A percentile compares a stretch with the other conserved stretches of the same genome.
phyloP scores from a whole-genome alignment of 208 protist species.

The Crithidia fasciculata region DNA sequence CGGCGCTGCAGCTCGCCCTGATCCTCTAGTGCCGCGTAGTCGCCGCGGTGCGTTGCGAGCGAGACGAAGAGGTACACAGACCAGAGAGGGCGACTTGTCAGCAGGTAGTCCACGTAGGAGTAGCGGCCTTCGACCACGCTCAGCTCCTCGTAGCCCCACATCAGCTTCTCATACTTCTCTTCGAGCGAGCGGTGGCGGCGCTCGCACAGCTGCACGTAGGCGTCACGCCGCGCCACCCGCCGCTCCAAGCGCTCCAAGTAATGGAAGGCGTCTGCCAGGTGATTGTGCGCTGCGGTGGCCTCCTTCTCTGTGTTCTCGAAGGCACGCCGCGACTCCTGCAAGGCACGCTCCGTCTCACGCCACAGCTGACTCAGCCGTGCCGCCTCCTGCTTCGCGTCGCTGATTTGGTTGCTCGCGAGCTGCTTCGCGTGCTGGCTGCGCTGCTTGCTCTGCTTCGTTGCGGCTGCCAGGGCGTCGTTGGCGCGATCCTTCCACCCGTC shows the following conservation, averaged over 20 bases:
- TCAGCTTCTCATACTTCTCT: conserved; percentile 90
- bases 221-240: conserved; percentile 74
- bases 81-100: conserved; percentile 68
- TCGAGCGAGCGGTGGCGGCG: conserved; percentile 68
- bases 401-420: conserved; percentile 41
- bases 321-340: conserved; percentile 75
- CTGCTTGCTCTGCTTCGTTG: conserved; percentile 39
- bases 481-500: conserved; percentile 75
- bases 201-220: conserved; percentile 52
- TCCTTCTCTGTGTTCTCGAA: conserved; percentile 88
- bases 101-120: conserved; percentile 80
- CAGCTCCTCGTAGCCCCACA: conserved; percentile 86
- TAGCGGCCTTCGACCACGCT: conserved; percentile 62
- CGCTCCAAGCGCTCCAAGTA: conserved; percentile 88
- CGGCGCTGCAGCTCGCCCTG: conserved; percentile 19
- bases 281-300: conserved; percentile 67
- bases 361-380: conserved; percentile 71
- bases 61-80: conserved; percentile 70
- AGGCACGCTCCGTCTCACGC: conserved; percentile 84
- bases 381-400: conserved; percentile 65
- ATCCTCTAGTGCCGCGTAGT: conserved; percentile 39
- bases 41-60: conserved; percentile 59
- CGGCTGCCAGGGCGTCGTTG: conserved; percentile 31
- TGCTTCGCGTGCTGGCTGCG: conserved; percentile 27
- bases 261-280: conserved; percentile 80